Evolutionary conservation across 73 alveolate genomes (phyloP).

Genomic region (Paramecium biaurelia): DNA sequence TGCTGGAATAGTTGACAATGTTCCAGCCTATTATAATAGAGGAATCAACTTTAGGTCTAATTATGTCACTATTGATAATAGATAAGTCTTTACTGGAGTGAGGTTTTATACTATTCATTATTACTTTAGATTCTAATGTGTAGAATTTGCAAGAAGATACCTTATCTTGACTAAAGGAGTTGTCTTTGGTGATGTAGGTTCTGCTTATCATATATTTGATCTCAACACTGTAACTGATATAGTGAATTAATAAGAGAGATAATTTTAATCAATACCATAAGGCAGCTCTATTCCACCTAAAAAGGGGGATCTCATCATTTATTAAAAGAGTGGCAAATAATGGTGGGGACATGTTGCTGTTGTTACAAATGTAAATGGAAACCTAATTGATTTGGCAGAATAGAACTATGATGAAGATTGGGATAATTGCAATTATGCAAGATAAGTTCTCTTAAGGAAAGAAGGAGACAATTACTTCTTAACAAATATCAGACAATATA

Average conservation of each 20-base stretch:
- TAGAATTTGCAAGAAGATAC: conserved; percentile 48
- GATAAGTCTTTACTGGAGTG: neutral
- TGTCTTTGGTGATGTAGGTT: neutral
- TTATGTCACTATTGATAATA: neutral
- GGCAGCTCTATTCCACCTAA: conserved; percentile 7
- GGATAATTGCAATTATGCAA: neutral
- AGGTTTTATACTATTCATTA: neutral
- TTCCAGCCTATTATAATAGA: conserved; percentile 17
- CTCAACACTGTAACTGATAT: neutral
- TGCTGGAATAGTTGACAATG: conserved; percentile 25
- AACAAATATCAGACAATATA: neutral
- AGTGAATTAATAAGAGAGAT: neutral
- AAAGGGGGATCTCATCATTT: conserved; percentile 22
- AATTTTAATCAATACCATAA: neutral
- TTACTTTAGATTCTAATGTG: conserved; percentile 4
- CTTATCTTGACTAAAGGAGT: neutral
- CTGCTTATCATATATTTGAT: conserved; percentile 31
- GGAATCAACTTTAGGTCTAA: neutral
- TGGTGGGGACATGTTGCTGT: conserved; percentile 60
- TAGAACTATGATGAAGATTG: conserved; percentile 19
- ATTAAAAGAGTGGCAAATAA: conserved; percentile 15
- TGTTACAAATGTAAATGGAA: neutral
- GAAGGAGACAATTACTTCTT: neutral
- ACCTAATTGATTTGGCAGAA: neutral
- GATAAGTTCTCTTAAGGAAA: neutral